Conservation (phyloP, 306 rosid species). For the Malus fusca region DNA sequence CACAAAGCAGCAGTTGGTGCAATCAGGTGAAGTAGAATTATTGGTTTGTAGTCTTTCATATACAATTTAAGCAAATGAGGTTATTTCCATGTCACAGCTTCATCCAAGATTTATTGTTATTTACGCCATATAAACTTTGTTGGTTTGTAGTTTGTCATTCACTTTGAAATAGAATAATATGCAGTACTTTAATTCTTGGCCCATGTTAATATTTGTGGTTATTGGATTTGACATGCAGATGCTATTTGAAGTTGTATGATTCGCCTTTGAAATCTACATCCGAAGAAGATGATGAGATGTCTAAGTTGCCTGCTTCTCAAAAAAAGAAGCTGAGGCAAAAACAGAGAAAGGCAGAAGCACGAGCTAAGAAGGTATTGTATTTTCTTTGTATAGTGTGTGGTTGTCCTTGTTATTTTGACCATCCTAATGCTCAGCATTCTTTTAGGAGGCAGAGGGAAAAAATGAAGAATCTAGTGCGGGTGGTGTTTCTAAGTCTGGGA, state of each 20-base stretch:
- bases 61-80: too few species aligned
- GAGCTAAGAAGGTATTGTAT: constrained; percentile 74
- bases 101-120: not conserved
- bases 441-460: constrained; percentile 90
- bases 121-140: not conserved
- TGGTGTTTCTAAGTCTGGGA: constrained; percentile 71
- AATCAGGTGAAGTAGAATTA: constrained; percentile 47
- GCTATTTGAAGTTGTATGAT: constrained; percentile 83
- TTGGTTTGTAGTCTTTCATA: not conserved
- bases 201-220: not conserved
- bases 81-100: not conserved
- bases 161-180: not conserved
- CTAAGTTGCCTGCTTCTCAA: constrained; percentile 88
- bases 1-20: constrained; percentile 98
- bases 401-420: constrained; percentile 5
- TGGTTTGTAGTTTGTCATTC: not conserved
- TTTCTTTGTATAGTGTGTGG: constrained; percentile 17
- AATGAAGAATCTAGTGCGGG: constrained; percentile 63
- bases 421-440: constrained; percentile 20
- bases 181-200: not conserved
- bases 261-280: constrained; percentile 70
- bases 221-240: constrained; percentile 42
- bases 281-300: constrained; percentile 73
- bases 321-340: constrained; percentile 95
- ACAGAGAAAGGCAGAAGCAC: constrained; percentile 92